Evolutionary conservation across 2,329 filamentous ascomycete species (phyloP), one percentile per base, ranked within the genome.

Genomic region (Diplodia intermedia): DNA sequence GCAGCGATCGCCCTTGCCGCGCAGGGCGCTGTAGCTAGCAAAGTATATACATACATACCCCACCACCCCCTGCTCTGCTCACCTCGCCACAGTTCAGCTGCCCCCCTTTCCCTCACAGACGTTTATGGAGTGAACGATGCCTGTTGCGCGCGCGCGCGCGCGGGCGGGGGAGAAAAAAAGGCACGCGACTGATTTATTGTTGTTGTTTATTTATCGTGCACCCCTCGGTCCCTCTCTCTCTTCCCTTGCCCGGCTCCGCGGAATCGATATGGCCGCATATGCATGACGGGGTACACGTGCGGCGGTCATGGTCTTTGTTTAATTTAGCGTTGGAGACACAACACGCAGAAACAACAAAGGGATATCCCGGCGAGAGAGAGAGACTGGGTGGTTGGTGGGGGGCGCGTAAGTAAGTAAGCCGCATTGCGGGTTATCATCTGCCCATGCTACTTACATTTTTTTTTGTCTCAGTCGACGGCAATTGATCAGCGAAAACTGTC

Each of bases 1-100:
- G n/a, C 43, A 47, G 43, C 43, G 43, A 47, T 47, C 43, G 43
- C 43, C 43, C 43, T 47, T 47, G 43, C 43, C 43, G 43, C n/a
- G 43, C 43, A 47, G 33, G 23, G 9, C 33, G 43, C 43, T 47
- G 43, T 20, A 47, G 43, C 43, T 9, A 47, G 20, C 43, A 47
- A 47, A 26, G 23, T 26, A 26, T 26, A 26, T 26, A 26, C 23
- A 23, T 23, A 23, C 23, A 23, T 23, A 23, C 23, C 23, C 23
- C 23, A 23, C 43, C 43, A 47, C 43, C 43, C 18, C 43, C 43
- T 31, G 31, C 43, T 12, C 40, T 47, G 40, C 43, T 12, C n/a
- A 11, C 43, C 43, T 47, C 3, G 43, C 11, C 12, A 36, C 9
- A 47, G 20, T 18, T n/a, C 18, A 47, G 9, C 18, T 47, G 43